phyloP scores from a whole-genome alignment of 345 rosid species.

The Microcos paniculata region DNA sequence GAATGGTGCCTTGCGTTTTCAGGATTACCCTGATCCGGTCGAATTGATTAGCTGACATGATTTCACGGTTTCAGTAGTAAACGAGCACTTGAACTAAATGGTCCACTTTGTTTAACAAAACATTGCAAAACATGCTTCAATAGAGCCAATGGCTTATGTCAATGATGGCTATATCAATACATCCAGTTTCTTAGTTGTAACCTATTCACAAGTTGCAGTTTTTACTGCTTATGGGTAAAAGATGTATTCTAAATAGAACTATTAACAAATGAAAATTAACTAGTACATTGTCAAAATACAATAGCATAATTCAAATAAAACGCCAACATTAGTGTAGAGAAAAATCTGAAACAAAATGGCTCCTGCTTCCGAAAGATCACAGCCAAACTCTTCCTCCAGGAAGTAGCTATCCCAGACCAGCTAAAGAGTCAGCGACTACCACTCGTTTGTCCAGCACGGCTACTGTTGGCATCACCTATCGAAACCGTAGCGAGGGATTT shows the following conservation, averaged over 20 bases:
- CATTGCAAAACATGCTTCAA: not conserved
- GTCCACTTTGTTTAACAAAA: not conserved
- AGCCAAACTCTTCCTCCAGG: slow-evolving; percentile 10
- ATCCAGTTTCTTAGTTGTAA: not conserved
- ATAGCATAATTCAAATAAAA: not conserved
- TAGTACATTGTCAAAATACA: not conserved
- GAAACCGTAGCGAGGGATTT: slow-evolving; percentile 94
- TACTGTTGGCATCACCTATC: slow-evolving; percentile 76
- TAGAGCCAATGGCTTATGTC: not conserved
- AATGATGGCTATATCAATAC: not conserved
- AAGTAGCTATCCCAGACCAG: not conserved
- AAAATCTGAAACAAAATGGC: not conserved
- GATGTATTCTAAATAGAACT: not conserved
- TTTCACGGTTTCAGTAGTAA: not conserved
- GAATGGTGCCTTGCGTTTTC: not conserved
- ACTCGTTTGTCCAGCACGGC: slow-evolving; percentile 37
- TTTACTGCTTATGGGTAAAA: not conserved
- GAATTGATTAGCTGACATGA: not conserved
- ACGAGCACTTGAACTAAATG: not conserved
- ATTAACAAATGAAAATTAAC: not conserved
- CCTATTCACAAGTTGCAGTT: not conserved
- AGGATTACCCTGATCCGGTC: not conserved
- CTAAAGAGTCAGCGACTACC: slow-evolving; percentile 30
- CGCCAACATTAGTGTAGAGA: not conserved
- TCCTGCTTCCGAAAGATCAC: not conserved